Conservation (phyloP, 257 asterid genomes). For the Sherardia arvensis region DNA sequence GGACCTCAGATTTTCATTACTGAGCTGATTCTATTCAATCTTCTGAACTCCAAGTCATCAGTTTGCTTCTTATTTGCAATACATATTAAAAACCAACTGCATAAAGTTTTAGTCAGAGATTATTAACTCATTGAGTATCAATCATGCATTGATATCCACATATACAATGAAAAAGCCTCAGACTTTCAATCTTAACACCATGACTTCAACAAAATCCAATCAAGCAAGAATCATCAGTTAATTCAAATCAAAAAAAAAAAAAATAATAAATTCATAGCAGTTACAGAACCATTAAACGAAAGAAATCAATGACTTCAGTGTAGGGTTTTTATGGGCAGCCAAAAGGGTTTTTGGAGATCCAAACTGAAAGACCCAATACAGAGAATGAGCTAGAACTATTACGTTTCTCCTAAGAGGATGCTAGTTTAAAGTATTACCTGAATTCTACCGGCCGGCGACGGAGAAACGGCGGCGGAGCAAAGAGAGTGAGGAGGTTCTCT, state of each 20-base stretch:
- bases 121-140: background rate
- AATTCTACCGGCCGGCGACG: background rate
- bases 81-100: slow-evolving; percentile 14
- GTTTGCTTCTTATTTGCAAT: background rate
- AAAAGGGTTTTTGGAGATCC: background rate
- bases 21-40: no score
- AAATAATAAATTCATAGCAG: slow-evolving; percentile 5
- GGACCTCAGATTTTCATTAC: no score
- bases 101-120: background rate
- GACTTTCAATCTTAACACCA: background rate
- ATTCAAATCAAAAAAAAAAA: background rate
- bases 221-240: background rate
- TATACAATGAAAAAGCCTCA: background rate
- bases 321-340: background rate
- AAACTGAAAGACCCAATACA: background rate
- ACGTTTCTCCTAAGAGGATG: background rate
- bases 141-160: background rate
- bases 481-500: background rate
- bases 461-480: background rate
- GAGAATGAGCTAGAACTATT: background rate
- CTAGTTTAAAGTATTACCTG: background rate
- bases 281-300: background rate
- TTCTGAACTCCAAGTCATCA: background rate
- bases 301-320: background rate
- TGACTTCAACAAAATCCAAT: background rate